Base-by-base conservation (phyloP, 2,329 filamentous ascomycete species). In the Didymella segeticola region DNA sequence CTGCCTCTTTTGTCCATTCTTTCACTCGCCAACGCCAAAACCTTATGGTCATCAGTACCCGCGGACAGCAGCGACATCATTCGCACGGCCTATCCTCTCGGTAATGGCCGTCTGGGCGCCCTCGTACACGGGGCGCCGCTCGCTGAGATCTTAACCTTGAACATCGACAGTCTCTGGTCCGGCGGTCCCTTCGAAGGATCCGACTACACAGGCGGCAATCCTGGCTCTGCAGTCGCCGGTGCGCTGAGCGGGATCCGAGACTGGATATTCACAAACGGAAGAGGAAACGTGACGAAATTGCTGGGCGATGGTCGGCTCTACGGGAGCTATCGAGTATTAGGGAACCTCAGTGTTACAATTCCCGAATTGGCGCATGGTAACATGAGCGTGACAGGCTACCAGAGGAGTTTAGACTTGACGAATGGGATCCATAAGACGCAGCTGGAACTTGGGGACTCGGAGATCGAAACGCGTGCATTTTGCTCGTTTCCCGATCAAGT, bases 161-260 rank as follows among this genome's bases (percentile, higher is more conserved):
- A 83, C 43, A 58, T 80, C 15, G 81, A 83, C 51, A 79, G 73
- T 2, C 58, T 83, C 1, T 83, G 80, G 81, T 78, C 77, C 2
- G 80, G 79, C 2, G 81, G 81, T 0, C 80, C 80, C 0, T 83
- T 83, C 50, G 72, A 80, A 48, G 68, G 64, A 31, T 63, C 65
- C 15, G 73, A 70, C 48, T 82, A 83, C 58, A 75, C 67, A 0
- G 80, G 81, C 14, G 80, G 80, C 1, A 82, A 83, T 36, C 80
- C 80, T 14, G 56, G 56, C 1, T 58, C 62, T 2, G 61, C 74
- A 0, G 69, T 72, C 3, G 71, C 71, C 1, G 56, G 69, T 5
- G 33, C 19, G 4, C 56, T 83, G 0, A 69, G 74, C 1, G 75
- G 71, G 0, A 80, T 82, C 4, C 70, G 79, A n/a, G 68, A 78